Evolutionary conservation across 192 early-diverging fungal species (phyloP), one percentile per base, ranked within the genome.

Genomic region (Phycomyces nitens): DNA sequence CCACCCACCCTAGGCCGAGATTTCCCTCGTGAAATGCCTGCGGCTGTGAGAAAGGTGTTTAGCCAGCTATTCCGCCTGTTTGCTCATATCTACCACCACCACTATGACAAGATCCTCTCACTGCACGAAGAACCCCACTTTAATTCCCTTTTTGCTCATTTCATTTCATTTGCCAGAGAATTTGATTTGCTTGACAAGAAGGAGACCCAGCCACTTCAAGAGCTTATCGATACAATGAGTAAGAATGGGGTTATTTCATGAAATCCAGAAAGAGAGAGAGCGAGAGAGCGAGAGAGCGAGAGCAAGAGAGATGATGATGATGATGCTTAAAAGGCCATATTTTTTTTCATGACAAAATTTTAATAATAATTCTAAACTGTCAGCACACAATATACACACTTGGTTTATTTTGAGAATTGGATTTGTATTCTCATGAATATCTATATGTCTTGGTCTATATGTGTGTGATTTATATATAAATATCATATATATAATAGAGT

Each of bases 121-220:
- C 71, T 97, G 27, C 81, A 80, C 38, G 85, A 89, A 44, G 94
- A 99, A 65, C 84, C 84, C 0, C 96, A 99, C 68, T 84, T 97
- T 62, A 99, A 99, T 82, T 92, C 96, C 2, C 78, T 99, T 14
- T 95, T 96, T 86, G 92, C 96, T 1, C 95, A 99, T 67, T 92
- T 99, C 73, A 83, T 94, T 39, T 90, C 90, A 11, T 99, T 99
- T 78, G 86, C 86, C 22, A 85, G 84, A 62, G 94, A 95, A 70
- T 99, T 96, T 82, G 94, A 96, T 64, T 77, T 97, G 38, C 60
- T 98, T 41, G 95, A 97, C 54, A 89, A 89, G 69, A 96, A 94
- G 78, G 96, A 98, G 56, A 72, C 91, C 60, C 77, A 81, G 26
- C 91, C 93, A 15, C 76, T 98, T 79, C 72, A 76, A 27, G 92